phyloP scores from a whole-genome alignment of 768 basidiomycete genomes.

The Tulasnella sp. region DNA sequence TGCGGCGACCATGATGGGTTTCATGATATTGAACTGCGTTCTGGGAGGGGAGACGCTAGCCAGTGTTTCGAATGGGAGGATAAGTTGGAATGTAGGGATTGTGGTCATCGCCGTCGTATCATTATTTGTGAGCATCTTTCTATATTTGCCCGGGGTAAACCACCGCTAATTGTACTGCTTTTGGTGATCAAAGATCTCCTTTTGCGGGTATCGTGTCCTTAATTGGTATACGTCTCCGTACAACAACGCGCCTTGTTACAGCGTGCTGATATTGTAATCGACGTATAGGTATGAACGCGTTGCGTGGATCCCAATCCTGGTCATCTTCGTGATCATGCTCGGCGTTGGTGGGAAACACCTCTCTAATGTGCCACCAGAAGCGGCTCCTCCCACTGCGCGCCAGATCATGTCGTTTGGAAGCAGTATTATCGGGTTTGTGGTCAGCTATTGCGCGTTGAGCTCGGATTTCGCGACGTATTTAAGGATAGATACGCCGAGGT shows the following conservation, averaged over 20 bases:
- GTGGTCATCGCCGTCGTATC: conserved; percentile 63
- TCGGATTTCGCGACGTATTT: conserved; percentile 72
- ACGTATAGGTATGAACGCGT: conserved; percentile 54
- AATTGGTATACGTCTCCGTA: too few relatives aligned
- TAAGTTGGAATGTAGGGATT: conserved; percentile 62
- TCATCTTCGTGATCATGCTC: conserved; percentile 58
- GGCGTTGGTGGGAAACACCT: conserved; percentile 68
- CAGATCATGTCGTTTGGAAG: conserved; percentile 54
- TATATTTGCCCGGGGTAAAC: background rate
- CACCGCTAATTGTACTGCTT: too few relatives aligned
- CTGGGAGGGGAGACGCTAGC: conserved; percentile 58
- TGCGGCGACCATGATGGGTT: conserved; percentile 48
- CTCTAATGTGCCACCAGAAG: conserved; percentile 33
- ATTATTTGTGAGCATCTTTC: conserved; percentile 36
- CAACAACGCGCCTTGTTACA: too few relatives aligned
- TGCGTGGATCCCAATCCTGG: conserved; percentile 67
- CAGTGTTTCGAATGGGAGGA: conserved; percentile 37
- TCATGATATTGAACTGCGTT: conserved; percentile 54
- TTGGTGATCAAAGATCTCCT: too few relatives aligned
- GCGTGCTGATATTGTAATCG: background rate
- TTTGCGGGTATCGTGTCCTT: conserved; percentile 57
- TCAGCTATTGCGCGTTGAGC: conserved; percentile 49
- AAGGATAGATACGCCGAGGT: conserved; percentile 47
- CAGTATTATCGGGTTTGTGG: conserved; percentile 59
- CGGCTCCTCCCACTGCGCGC: conserved; percentile 42